These are phyloP conservation scores for Suillus fuscotomentosus DNA, from an alignment of 768 basidiomycete genomes.

Conservation along the genomic window DNA sequence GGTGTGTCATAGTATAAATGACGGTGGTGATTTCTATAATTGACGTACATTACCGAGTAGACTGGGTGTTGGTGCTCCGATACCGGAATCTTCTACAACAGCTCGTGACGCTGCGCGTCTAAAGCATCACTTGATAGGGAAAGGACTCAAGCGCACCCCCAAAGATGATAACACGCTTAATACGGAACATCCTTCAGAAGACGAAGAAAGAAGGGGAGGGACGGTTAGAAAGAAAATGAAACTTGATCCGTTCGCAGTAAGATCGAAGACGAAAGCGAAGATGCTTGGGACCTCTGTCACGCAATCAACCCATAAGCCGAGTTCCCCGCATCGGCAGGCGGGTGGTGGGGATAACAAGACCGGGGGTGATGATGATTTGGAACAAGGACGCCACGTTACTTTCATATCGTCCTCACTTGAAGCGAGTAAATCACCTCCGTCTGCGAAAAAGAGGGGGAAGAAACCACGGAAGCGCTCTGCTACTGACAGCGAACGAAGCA, in stretches of 20 bases:
- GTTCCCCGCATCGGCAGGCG: background rate
- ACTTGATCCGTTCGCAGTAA: slow-evolving; percentile 53
- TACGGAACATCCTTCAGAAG: slow-evolving; percentile 33
- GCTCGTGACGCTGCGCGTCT: slow-evolving; percentile 61
- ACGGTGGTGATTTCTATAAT: background rate
- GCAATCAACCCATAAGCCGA: background rate
- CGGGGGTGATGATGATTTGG: background rate
- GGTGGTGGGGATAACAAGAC: background rate
- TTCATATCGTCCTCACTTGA: background rate
- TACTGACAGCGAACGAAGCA: background rate
- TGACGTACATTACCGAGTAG: slow-evolving; percentile 35
- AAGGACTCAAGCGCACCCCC: slow-evolving; percentile 45
- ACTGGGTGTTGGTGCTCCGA: slow-evolving; percentile 71
- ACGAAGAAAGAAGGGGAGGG: slow-evolving; percentile 56
- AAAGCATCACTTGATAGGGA: slow-evolving; percentile 54
- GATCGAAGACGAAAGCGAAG: slow-evolving; percentile 46
- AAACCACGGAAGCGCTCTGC: background rate
- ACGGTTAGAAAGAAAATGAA: slow-evolving; percentile 59
- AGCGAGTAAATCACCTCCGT: background rate
- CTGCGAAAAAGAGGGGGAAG: background rate
- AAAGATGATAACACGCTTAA: slow-evolving; percentile 33
- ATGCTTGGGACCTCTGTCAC: background rate
- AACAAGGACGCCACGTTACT: background rate
- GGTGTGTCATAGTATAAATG: slow-evolving; percentile 41
- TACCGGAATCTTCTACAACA: slow-evolving; percentile 45